These are phyloP conservation scores for Zygoascus flipseniorum DNA, from an alignment of 805 yeast species.

Conservation along the genomic window DNA sequence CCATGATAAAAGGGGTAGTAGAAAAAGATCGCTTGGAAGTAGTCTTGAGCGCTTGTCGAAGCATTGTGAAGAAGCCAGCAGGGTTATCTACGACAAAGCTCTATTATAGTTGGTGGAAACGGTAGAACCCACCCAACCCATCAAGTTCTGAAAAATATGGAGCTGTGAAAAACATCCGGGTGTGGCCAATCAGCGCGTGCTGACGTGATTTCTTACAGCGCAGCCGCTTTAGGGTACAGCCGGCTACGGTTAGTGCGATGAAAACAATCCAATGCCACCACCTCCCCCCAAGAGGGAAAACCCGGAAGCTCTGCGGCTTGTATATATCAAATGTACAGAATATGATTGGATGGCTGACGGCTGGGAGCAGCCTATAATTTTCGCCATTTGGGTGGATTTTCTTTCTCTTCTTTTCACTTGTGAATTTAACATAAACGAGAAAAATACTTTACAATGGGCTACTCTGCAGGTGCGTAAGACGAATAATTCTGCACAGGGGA, in stretches of 20 bases:
- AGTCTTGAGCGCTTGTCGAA: not conserved
- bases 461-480: conserved; percentile 6
- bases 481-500: no score
- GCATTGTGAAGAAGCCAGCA: not conserved
- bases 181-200: not conserved
- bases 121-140: not conserved
- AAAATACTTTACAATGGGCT: conserved; percentile 3
- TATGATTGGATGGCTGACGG: not conserved
- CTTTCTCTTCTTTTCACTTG: not conserved
- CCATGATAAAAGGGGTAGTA: not conserved
- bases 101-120: no score
- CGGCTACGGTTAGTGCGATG: no score
- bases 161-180: not conserved
- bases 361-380: not conserved
- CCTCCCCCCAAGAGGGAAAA: not conserved
- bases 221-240: not conserved
- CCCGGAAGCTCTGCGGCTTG: not conserved
- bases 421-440: not conserved
- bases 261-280: no score
- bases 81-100: no score
- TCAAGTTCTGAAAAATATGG: not conserved
- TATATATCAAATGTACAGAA: not conserved
- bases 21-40: not conserved
- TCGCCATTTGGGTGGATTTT: not conserved
- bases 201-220: not conserved